Base-by-base conservation (phyloP, 2,329 filamentous ascomycete genomes). In the Colletotrichum spinosum region DNA sequence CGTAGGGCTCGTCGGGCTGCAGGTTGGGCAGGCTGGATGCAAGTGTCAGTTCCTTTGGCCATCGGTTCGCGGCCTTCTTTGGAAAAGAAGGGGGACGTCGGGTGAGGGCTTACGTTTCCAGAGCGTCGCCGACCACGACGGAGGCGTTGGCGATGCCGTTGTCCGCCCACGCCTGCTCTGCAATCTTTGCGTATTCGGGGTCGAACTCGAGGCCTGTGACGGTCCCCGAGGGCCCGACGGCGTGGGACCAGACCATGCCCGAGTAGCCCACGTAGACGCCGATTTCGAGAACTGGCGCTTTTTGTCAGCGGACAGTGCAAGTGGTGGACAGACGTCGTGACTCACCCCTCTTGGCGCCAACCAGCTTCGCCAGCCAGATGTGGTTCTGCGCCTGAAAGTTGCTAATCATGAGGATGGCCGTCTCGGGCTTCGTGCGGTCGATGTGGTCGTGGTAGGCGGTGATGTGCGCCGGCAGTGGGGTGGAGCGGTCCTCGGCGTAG, bases 251-350 rank as follows among this genome's bases (percentile, higher is more conserved):
- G 13, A 81, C 76, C 70, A 84, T 76, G 69, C 76, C 74, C n/a
- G 82, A 84, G 72, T 82, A 84, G 45, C 83, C 82, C 25, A 81
- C 74, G 64, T 81, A 84, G 60, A 84, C 80, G 45, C 83, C 83
- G 41, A 84, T 76, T 65, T 84, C 83, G 55, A 84, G 78, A 13
- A 84, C 81, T 83, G 3, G 10, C 5, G 25, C 25, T 0, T 25
- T 1, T 25, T 25, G 25, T 25, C 25, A 25, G 25, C 4, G 25
- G 25, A 25, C 25, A 25, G 25, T 5, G 25, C 25, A 25, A 25
- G 25, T 25, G 25, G 25, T 5, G 25, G 25, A 4, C 2, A 25
- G 25, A 25, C 25, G 25, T 25, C 25, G 25, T 25, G 25, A 4
- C 25, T 25, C 62, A 80, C 79, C 74, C 70, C 78, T 71, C 71